A percentile compares a stretch with the other conserved stretches of the same genome.
These are phyloP conservation scores for Stagonosporopsis chrysanthemi DNA, from an alignment of 2,329 filamentous ascomycete genomes.

Conservation along the genomic window DNA sequence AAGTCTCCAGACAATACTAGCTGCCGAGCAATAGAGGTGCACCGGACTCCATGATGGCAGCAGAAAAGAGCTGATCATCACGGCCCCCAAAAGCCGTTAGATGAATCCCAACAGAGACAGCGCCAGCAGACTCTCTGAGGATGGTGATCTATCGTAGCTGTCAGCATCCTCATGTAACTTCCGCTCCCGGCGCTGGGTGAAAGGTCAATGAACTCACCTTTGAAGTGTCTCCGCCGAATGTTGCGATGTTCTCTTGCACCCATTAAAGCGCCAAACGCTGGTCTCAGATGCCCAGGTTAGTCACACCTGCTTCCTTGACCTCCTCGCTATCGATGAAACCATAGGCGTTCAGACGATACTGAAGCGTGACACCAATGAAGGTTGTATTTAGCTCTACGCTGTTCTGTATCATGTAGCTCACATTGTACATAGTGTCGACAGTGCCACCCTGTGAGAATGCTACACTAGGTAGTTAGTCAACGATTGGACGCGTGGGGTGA, in stretches of 20 bases:
- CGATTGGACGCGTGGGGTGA: too few species aligned
- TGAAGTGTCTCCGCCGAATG: conserved; percentile 39
- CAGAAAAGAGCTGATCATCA: not conserved
- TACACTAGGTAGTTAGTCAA: too few species aligned
- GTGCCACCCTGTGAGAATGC: conserved; percentile 44
- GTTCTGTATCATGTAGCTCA: conserved; percentile 20
- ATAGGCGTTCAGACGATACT: conserved; percentile 15
- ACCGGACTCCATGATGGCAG: not conserved
- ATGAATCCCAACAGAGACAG: conserved; percentile 21
- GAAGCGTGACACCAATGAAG: conserved; percentile 39
- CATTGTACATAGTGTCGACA: conserved; percentile 16
- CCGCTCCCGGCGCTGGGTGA: too few species aligned
- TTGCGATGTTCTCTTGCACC: conserved; percentile 53
- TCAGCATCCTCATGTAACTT: too few species aligned
- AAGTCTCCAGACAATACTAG: not conserved
- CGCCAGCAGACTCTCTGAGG: conserved; percentile 65
- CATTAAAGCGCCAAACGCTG: conserved; percentile 62
- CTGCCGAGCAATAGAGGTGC: not conserved
- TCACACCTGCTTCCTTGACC: conserved; percentile 13
- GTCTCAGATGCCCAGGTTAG: conserved; percentile 62
- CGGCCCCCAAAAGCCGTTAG: not conserved
- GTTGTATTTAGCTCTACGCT: conserved; percentile 19
- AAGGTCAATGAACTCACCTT: too few species aligned
- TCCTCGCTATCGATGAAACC: conserved; percentile 46
- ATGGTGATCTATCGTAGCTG: conserved; percentile 56